Evolutionary conservation across 768 basidiomycete genomes (phyloP).

Genomic region (Chalciporus sphaerocephalus): DNA sequence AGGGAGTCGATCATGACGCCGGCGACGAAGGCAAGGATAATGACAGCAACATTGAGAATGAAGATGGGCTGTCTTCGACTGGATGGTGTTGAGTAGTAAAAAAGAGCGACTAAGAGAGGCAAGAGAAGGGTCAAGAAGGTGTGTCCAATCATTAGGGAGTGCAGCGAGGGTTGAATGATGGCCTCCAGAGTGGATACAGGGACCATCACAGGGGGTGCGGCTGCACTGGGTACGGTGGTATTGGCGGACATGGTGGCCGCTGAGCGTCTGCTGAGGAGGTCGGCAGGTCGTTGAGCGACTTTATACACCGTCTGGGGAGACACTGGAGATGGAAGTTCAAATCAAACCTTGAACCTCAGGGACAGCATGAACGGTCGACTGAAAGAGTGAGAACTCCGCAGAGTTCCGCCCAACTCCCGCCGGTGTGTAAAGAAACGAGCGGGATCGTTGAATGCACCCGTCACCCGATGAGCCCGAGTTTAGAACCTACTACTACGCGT

Average conservation of each 20-base stretch:
- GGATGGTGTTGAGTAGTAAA: conserved; percentile 27
- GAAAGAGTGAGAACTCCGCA: no score
- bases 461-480: no score
- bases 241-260: conserved; percentile 13
- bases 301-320: no score
- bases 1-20: conserved; percentile 20
- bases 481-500: no score
- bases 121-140: conserved; percentile 30
- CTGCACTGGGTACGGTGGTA: conserved; percentile 2
- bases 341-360: no score
- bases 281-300: no score
- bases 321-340: no score
- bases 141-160: conserved; percentile 27
- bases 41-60: conserved; percentile 23
- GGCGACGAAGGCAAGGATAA: conserved; percentile 20
- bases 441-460: no score
- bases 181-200: neutral
- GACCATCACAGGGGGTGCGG: neutral
- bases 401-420: no score
- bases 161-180: conserved; percentile 20
- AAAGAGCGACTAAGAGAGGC: conserved; percentile 28
- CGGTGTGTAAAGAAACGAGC: no score
- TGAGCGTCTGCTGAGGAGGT: no score
- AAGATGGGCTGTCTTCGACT: conserved; percentile 27
- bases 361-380: no score